Evolutionary conservation across 306 rosid species (phyloP).

Genomic region (Lagenaria siceraria): DNA sequence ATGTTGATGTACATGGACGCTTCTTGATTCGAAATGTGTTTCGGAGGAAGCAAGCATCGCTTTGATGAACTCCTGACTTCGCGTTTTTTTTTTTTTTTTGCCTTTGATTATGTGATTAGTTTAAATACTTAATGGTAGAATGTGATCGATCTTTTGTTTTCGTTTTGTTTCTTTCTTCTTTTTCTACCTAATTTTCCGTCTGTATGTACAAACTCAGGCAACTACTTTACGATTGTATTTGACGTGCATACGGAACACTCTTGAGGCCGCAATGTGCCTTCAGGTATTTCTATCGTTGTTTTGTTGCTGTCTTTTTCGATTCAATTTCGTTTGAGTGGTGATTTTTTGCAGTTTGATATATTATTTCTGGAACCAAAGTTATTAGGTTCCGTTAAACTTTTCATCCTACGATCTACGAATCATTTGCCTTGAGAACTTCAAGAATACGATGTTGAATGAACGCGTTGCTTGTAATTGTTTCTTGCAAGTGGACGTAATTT

Average conservation of each 20-base stretch:
- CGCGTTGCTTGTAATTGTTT: neutral
- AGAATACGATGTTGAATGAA: neutral
- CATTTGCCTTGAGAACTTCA: neutral
- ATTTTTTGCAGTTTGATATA: neutral
- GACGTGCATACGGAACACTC: slow-evolving; percentile 83
- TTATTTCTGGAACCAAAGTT: neutral
- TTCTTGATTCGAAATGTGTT: neutral
- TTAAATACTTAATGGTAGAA: neutral
- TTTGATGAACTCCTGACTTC: neutral
- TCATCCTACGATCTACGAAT: neutral
- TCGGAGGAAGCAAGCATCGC: neutral
- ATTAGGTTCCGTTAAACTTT: neutral
- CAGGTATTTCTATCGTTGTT: slow-evolving; percentile 32
- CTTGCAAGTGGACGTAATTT: neutral
- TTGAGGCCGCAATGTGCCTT: slow-evolving; percentile 92
- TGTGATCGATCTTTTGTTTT: neutral
- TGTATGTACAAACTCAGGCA: slow-evolving; percentile 27
- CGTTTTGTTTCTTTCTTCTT: neutral
- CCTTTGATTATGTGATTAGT: neutral
- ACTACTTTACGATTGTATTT: slow-evolving; percentile 58
- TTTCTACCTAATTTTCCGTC: neutral
- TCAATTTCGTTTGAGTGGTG: neutral
- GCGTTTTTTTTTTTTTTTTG: neutral
- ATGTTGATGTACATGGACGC: neutral
- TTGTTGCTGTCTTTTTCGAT: neutral